These are phyloP conservation scores for Paramecium tetraurelia DNA, from an alignment of 73 alveolate species.

Conservation along the genomic window DNA sequence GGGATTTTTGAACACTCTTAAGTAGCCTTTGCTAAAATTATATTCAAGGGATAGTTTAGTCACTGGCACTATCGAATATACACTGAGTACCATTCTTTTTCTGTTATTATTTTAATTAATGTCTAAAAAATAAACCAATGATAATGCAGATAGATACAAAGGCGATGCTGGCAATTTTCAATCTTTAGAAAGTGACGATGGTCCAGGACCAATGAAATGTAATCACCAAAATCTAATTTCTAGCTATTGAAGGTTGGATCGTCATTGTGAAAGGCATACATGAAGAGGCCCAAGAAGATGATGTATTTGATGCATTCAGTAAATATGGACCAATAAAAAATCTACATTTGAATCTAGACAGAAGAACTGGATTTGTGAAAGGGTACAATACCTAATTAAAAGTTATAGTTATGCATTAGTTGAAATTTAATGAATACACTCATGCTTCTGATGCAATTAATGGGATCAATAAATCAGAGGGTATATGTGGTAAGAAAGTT, in stretches of 20 bases:
- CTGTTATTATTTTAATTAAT: constrained; percentile 7
- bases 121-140: neutral
- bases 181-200: constrained; percentile 54
- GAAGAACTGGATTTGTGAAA: constrained; percentile 85
- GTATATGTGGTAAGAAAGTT: constrained; percentile 63
- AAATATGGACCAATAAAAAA: constrained; percentile 80
- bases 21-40: neutral
- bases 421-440: constrained; percentile 71
- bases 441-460: constrained; percentile 80
- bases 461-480: constrained; percentile 55
- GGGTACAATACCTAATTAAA: neutral
- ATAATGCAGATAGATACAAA: constrained; percentile 51
- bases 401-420: constrained; percentile 75
- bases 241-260: constrained; percentile 82
- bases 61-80: neutral
- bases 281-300: constrained; percentile 89
- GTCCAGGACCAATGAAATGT: constrained; percentile 60
- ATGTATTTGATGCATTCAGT: constrained; percentile 74
- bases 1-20: neutral
- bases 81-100: neutral
- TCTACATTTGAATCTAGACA: constrained; percentile 81
- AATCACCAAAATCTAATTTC: neutral
- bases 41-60: neutral
- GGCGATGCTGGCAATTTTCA: constrained; percentile 54
- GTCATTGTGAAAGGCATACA: constrained; percentile 79